Base-by-base conservation (phyloP, 2,329 filamentous ascomycete species). In the Clarireedia hainanense region DNA sequence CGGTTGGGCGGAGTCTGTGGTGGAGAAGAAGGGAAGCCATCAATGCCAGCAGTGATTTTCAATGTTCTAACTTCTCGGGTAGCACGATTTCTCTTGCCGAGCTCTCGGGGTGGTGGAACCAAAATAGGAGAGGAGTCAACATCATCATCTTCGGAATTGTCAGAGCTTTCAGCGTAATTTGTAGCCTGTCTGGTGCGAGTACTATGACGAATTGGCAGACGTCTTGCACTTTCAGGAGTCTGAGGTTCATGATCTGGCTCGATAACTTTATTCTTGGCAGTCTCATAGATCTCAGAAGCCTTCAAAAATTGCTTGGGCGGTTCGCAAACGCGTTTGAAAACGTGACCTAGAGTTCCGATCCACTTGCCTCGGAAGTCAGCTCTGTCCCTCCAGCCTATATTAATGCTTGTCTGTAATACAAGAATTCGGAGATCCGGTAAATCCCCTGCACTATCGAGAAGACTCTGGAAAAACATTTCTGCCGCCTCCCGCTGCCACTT, bases 381-480 rank as follows among this genome's bases (percentile, higher is more conserved):
- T 43, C 92, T 83, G 66, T 90, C 83, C 59, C 90, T 85, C 89
- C 91, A 96, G 26, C 87, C 84, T 47, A 84, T 80, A 65, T 91
- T 83, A 48, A 96, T 75, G 70, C 90, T 92, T 1, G 86, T 85
- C 64, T 88, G 61, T 48, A 96, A 80, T 1, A 80, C 77, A 10
- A 96, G 73, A 45, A 79, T 76, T 7, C 90, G 84, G 24, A 97
- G 77, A 57, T 83, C 74, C 0, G 77, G 80, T 23, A 97, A 70
- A 2, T 78, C 71, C 1, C 78, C 74, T 0, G 91, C 89, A 50
- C 81, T 83, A 57, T 91, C 79, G 23, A 92, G 79, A 2, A 97
- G 75, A 15, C 89, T 94, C 42, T 81, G 78, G 63, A 96, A 88
- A 63, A 96, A 89, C 56, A 82, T 83, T 63, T 88, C 83, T 0